Evolutionary conservation across 2,329 filamentous ascomycete species (phyloP).

Genomic region (Sphaerulina musiva): DNA sequence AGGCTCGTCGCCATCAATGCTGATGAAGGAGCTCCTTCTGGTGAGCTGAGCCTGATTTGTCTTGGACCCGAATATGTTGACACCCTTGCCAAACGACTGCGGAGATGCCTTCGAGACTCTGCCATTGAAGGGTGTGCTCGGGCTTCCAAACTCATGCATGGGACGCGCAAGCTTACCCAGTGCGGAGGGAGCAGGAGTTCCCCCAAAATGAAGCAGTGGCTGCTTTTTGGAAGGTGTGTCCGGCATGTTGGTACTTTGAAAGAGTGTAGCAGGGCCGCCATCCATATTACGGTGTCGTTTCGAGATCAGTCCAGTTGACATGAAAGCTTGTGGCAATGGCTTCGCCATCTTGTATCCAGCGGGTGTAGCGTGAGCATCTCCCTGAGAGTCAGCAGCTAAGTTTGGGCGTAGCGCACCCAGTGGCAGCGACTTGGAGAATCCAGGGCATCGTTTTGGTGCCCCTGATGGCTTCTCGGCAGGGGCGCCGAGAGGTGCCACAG

Average conservation of each 20-base stretch:
- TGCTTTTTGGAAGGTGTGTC: conserved; percentile 96
- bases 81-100: conserved; percentile 60
- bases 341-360: conserved; percentile 69
- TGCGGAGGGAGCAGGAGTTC: conserved; percentile 48
- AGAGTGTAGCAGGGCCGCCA: conserved; percentile 48
- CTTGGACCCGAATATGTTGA: conserved; percentile 56
- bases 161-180: conserved; percentile 57
- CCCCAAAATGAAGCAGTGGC: conserved; percentile 59
- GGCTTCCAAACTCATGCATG: conserved; percentile 66
- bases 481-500: conserved; percentile 1
- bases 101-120: conserved; percentile 56
- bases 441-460: conserved; percentile 45
- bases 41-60: conserved; percentile 45
- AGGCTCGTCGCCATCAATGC: conserved; percentile 64
- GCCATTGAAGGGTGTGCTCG: conserved; percentile 74
- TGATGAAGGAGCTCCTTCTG: conserved; percentile 66
- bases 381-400: conserved; percentile 35
- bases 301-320: conserved; percentile 88
- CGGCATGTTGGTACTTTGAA: conserved; percentile 63
- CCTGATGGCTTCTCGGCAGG: conserved; percentile 34
- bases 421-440: conserved; percentile 72
- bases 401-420: conserved; percentile 55
- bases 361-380: conserved; percentile 62
- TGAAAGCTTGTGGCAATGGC: conserved; percentile 76
- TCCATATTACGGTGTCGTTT: conserved; percentile 82